These are phyloP conservation scores for Rhizomucor pusillus DNA, from an alignment of 371 early-diverging fungal species.

Conservation along the genomic window DNA sequence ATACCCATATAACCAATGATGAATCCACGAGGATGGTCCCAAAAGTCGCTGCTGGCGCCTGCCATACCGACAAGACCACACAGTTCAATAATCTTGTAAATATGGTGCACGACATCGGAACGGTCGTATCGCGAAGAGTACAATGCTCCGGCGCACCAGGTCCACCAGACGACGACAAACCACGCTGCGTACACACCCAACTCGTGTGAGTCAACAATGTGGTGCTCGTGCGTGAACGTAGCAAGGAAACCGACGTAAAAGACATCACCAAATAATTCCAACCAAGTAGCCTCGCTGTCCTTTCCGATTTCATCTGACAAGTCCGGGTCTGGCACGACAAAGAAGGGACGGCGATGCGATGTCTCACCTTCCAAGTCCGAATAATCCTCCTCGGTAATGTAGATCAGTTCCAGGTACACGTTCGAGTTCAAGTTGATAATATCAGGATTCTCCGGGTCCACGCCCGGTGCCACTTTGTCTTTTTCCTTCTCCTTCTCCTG, in stretches of 20 bases:
- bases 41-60: constrained; percentile 31
- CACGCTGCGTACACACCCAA: constrained; percentile 49
- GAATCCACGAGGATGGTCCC: constrained; percentile 31
- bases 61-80: constrained; percentile 51
- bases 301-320: constrained; percentile 47
- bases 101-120: constrained; percentile 45
- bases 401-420: constrained; percentile 37
- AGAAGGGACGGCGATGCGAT: constrained; percentile 25
- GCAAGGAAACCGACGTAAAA: constrained; percentile 51
- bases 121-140: constrained; percentile 48
- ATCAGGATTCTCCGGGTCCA: constrained; percentile 3
- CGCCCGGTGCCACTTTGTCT: background rate
- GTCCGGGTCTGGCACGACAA: constrained; percentile 45
- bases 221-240: constrained; percentile 52
- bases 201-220: constrained; percentile 29
- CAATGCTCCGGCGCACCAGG: constrained; percentile 57
- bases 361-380: constrained; percentile 3
- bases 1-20: constrained; percentile 50
- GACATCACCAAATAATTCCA: constrained; percentile 46
- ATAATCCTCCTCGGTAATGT: constrained; percentile 13
- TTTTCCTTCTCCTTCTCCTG: constrained; percentile 3
- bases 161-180: constrained; percentile 65
- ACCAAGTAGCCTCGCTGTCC: constrained; percentile 47
- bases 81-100: constrained; percentile 45
- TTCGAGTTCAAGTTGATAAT: constrained; percentile 39